Conservation (phyloP, 1,284 basidiomycete species). For the Phlebopus sp. region DNA sequence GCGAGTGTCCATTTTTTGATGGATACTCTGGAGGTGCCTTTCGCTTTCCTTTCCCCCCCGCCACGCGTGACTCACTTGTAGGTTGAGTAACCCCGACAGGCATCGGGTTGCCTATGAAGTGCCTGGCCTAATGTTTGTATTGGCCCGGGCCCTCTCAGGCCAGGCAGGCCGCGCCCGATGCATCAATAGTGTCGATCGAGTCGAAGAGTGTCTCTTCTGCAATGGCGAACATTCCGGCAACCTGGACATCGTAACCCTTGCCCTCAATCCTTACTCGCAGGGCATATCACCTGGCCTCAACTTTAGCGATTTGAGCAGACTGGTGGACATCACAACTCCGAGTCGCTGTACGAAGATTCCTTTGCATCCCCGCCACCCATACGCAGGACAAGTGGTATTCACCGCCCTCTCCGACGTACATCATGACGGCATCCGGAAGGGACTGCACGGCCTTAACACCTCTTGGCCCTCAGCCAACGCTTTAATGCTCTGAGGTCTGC, state of each 20-base stretch:
- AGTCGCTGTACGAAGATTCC: slow-evolving; percentile 92
- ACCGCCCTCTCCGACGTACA: slow-evolving; percentile 98
- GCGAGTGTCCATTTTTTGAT: too few relatives aligned
- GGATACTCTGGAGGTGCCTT: too few relatives aligned
- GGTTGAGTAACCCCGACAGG: too few relatives aligned
- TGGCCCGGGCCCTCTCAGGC: too few relatives aligned
- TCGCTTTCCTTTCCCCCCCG: too few relatives aligned
- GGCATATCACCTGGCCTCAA: slow-evolving; percentile 85
- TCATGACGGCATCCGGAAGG: slow-evolving; percentile 99
- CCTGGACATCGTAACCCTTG: slow-evolving; percentile 92
- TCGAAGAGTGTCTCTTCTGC: slow-evolving; percentile 94
- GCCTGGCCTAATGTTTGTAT: too few relatives aligned
- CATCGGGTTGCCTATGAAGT: too few relatives aligned
- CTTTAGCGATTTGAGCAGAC: slow-evolving; percentile 84
- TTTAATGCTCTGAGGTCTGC: too few relatives aligned
- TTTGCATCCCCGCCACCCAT: slow-evolving; percentile 91
- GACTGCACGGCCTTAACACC: too few relatives aligned
- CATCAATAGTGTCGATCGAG: slow-evolving; percentile 49
- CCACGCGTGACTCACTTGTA: too few relatives aligned
- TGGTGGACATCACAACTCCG: slow-evolving; percentile 93
- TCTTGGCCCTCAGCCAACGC: too few relatives aligned
- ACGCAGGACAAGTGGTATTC: slow-evolving; percentile 94
- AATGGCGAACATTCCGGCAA: slow-evolving; percentile 99
- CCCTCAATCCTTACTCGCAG: slow-evolving; percentile 91
- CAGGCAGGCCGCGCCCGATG: too few relatives aligned